Base-by-base conservation (phyloP, 176 grass and related monocot genomes). In the Zea mays region DNA sequence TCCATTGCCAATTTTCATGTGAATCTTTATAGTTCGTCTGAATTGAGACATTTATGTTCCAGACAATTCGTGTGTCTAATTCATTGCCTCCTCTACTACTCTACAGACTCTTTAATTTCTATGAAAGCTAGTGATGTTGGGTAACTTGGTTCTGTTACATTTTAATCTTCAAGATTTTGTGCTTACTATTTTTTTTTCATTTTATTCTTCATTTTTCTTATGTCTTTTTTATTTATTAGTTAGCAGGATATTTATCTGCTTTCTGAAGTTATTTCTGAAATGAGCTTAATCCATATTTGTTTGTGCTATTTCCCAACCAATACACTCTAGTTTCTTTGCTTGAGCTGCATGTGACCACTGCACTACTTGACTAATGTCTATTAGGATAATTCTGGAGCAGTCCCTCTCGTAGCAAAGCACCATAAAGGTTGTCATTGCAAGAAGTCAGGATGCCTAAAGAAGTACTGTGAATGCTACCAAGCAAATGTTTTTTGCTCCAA, bases 401-500 rank as follows among this genome's bases (percentile, higher is more conserved):
- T 82, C 36, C 77, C 81, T 82, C 19, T 81, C 20, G 60, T 85
- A 47, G 78, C 87, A 87, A 89, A 90, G 74, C 90, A 93, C 78
- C 89, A 93, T 76, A 93, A 93, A 84, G 87, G 90, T 15, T 93
- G 90, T 64, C 87, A 93, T 33, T 93, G 90, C 78, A 93, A 89
- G 77, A 93, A 93, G 79, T 93, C 90, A 75, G 87, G 87, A 46
- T 93, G 90, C 44, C 85, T 93, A 67, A 93, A 93, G 70, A 93
- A 90, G 77, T 93, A 93, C 57, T 93, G 90, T 82, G 90, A 93
- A 64, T 93, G 90, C 65, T 93, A 90, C 71, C 90, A 93, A 82
- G 90, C 90, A 76, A 87, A 90, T 76, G 84, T 93, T 55, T 87
- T 93, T 67, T 93, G 90, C 69, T 93, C 90, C 60, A 89, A 93